Percentiles rank a stretch among this genome's conserved stretches.
Evolutionary conservation across 768 basidiomycete species (phyloP).

Genomic region (Collybia sordida): DNA sequence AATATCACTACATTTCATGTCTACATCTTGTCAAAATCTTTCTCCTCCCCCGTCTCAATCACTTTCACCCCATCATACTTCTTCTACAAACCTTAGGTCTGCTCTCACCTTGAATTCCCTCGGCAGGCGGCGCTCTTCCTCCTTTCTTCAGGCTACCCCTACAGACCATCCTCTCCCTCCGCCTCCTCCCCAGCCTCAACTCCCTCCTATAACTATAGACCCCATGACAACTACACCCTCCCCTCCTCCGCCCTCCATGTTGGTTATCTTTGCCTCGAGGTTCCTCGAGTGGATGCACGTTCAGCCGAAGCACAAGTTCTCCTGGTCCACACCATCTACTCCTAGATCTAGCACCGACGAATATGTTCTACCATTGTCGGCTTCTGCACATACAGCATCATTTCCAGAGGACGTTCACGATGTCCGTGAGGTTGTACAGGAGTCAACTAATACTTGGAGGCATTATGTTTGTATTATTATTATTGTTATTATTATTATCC

Average conservation of each 20-base stretch:
- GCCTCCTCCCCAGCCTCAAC: conserved; percentile 12
- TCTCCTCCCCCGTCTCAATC: conserved; percentile 33
- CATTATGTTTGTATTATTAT: too few species aligned
- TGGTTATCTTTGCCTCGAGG: conserved; percentile 47
- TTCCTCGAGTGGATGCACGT: conserved; percentile 54
- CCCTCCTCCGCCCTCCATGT: conserved; percentile 41
- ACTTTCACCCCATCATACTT: conserved; percentile 50
- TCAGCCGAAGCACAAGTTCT: conserved; percentile 36
- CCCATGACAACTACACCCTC: conserved; percentile 18
- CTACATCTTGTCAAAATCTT: conserved; percentile 15
- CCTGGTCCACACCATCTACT: conserved; percentile 46
- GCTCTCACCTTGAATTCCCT: conserved; percentile 51
- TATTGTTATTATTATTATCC: conserved; percentile 1
- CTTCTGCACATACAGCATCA: conserved; percentile 37
- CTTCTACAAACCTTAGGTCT: conserved; percentile 57
- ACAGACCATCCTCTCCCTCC: conserved; percentile 15
- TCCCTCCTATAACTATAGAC: conserved; percentile 8
- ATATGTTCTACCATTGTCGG: conserved; percentile 54
- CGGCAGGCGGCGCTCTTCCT: conserved; percentile 54
- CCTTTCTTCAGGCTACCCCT: conserved; percentile 35
- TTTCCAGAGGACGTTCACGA: conserved; percentile 44
- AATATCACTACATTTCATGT: conserved; percentile 10
- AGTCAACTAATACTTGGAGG: too few species aligned
- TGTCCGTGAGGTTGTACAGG: background rate
- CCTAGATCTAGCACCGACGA: conserved; percentile 42